phyloP scores from a whole-genome alignment of 768 basidiomycete genomes.

The Artomyces pyxidatus region DNA sequence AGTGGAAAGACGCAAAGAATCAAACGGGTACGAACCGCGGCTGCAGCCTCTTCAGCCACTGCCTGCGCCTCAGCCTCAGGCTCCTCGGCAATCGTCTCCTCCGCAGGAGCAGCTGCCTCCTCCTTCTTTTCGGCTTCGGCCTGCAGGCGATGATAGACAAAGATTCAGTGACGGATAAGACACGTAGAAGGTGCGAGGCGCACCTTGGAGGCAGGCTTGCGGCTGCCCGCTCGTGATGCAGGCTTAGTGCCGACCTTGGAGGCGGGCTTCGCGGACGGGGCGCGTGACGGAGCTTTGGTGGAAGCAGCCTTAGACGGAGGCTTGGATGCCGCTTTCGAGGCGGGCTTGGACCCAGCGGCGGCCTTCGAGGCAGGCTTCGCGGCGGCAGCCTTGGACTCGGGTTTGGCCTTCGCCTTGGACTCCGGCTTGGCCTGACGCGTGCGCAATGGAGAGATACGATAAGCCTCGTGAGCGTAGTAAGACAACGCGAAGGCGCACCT shows the following conservation, averaged over 20 bases:
- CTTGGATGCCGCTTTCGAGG: constrained; percentile 28
- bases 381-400: constrained; percentile 28
- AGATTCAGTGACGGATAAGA: constrained; percentile 3
- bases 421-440: constrained; percentile 12
- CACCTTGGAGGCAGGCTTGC: constrained; percentile 29
- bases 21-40: not conserved
- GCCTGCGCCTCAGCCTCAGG: constrained; percentile 14
- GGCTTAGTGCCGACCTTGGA: constrained; percentile 25
- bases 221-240: constrained; percentile 17
- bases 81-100: constrained; percentile 14
- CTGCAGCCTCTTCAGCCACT: not conserved
- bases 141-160: not conserved
- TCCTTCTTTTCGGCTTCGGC: constrained; percentile 12
- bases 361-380: constrained; percentile 16
- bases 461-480: constrained; percentile 11
- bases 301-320: constrained; percentile 28
- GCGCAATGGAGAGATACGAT: not conserved
- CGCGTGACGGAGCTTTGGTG: constrained; percentile 16
- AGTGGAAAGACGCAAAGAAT: no score
- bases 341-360: constrained; percentile 22
- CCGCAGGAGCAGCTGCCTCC: constrained; percentile 4
- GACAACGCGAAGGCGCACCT: constrained; percentile 43
- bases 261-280: constrained; percentile 21
- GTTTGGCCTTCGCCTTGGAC: constrained; percentile 30
- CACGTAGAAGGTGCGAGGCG: constrained; percentile 11